Base-by-base conservation (phyloP, 225 moss, liverwort and hornwort species). In the Thuidium tamariscinum region DNA sequence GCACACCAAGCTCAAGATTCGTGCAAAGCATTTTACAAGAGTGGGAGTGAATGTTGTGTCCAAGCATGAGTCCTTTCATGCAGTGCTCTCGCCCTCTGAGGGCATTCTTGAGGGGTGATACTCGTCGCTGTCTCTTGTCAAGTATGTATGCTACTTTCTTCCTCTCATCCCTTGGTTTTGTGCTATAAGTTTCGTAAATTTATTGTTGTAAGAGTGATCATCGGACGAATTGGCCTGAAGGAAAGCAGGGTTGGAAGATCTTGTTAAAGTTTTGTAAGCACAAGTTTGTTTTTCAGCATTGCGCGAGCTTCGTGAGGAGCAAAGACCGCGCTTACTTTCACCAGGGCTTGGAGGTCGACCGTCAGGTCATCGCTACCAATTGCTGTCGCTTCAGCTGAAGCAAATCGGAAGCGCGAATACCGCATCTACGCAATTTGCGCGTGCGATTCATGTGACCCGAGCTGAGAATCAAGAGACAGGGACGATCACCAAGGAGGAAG, bases 401-500 rank as follows among this genome's bases (percentile, higher is more conserved):
- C 60, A 36, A 73, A 74, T 82, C 42, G 84, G 76, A 69, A 82
- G 77, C 23, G 49, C 68, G 21, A 72, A 62, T 26, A 48, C 7
- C 21, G 74, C 80, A 79, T 71, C 10, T 46, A 36, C n/a, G 78
- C 65, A 87, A 84, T 81, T 82, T 36, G 79, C 68, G 66, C 91
- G 89, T 30, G 52, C 57, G 73, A 88, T 92, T 81, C 93, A 92
- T 74, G 77, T 86, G 71, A 91, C 87, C 41, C 90, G 89, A 87
- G 89, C 91, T 80, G 76, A 63, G 76, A 64, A 75, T 22, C 91
- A 90, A 84, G 91, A 87, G 75, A 76, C 85, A 56, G 92, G 74
- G 29, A 88, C 81, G 51, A 41, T 85, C 21, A 16, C 65, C 3
- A 86, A 74, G 74, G 84, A 51, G 17, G 64, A 83, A 65, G 90